A percentile compares a stretch with the other conserved stretches of the same genome.
Conservation (phyloP, 371 early-diverging fungal species). For the Apophysomyces trapeziformis region DNA sequence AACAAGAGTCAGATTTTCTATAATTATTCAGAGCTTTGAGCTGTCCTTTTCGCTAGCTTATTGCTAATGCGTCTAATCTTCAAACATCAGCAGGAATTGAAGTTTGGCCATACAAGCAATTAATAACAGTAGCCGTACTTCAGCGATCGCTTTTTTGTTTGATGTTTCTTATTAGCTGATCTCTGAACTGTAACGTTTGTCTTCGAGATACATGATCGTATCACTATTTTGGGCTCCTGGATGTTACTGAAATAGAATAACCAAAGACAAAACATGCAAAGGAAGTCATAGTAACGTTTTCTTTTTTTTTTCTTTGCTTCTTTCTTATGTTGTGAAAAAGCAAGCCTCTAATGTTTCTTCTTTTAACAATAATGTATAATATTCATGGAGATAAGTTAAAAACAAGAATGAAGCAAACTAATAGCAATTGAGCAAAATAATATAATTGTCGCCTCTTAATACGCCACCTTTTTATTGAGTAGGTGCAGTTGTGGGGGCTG, state of each 20-base stretch:
- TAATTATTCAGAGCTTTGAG: too few relatives aligned
- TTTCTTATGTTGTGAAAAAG: background rate
- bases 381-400: conserved; percentile 3
- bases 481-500: background rate
- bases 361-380: conserved; percentile 3
- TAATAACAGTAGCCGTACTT: too few relatives aligned
- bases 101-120: too few relatives aligned
- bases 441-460: background rate
- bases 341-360: background rate
- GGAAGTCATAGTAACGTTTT: background rate
- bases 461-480: background rate
- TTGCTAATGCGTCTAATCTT: too few relatives aligned
- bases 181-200: background rate
- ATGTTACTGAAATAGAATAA: background rate
- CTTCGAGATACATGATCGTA: background rate
- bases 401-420: conserved; percentile 6
- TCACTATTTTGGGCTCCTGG: background rate
- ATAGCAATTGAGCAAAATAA: background rate
- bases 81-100: too few relatives aligned
- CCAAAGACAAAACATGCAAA: background rate
- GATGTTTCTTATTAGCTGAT: too few relatives aligned
- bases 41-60: too few relatives aligned
- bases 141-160: too few relatives aligned
- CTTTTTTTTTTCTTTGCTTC: background rate
- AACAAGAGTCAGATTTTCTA: too few relatives aligned